These are phyloP conservation scores for Clathrus columnatus DNA, from an alignment of 768 basidiomycete species.

Conservation along the genomic window DNA sequence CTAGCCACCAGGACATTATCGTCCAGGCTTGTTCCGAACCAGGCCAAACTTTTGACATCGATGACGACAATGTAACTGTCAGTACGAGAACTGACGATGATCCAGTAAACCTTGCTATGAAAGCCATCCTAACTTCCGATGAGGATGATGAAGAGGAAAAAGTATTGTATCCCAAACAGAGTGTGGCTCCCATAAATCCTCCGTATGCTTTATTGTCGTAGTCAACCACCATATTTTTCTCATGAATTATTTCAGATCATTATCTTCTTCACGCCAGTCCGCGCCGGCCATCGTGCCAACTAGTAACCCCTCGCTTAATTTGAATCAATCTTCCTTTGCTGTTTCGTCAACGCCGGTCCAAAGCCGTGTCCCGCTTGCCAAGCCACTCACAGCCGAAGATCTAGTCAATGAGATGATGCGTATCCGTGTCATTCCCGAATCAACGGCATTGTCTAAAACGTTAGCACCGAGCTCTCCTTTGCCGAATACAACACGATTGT, in stretches of 20 bases:
- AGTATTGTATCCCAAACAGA: constrained; percentile 51
- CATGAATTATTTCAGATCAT: constrained; percentile 3
- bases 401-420: constrained; percentile 49
- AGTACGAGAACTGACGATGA: constrained; percentile 78
- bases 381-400: constrained; percentile 55
- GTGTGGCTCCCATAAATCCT: not conserved
- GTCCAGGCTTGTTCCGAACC: constrained; percentile 16
- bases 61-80: constrained; percentile 58
- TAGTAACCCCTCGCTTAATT: constrained; percentile 19
- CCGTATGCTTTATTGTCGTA: not conserved
- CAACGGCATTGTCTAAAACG: not conserved
- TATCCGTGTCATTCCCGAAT: constrained; percentile 17
- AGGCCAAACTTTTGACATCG: constrained; percentile 21
- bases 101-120: constrained; percentile 49
- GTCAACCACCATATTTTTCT: constrained; percentile 9
- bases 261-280: not conserved
- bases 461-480: constrained; percentile 21
- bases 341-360: constrained; percentile 21
- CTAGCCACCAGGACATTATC: constrained; percentile 13
- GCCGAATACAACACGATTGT: constrained; percentile 36
- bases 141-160: constrained; percentile 61
- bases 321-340: constrained; percentile 14
- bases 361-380: constrained; percentile 18
- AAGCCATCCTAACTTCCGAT: constrained; percentile 46
- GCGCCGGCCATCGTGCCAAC: constrained; percentile 22